Evolutionary conservation across 2,329 filamentous ascomycete species (phyloP).

Genomic region (Sporothrix mexicana): DNA sequence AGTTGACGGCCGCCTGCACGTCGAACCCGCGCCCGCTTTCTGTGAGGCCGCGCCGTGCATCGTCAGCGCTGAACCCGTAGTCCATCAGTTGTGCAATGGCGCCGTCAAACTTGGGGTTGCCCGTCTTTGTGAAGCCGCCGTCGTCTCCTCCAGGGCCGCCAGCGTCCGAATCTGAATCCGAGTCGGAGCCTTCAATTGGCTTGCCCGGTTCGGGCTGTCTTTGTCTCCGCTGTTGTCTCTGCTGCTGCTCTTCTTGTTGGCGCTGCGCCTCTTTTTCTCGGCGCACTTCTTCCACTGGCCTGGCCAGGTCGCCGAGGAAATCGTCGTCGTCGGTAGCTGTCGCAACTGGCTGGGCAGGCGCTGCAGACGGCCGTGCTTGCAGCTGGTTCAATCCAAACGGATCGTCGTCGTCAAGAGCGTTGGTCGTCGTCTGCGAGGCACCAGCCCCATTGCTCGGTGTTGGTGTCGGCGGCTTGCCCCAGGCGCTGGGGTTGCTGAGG

Average conservation of each 20-base stretch:
- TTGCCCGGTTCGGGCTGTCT: slow-evolving; percentile 59
- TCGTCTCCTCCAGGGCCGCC: slow-evolving; percentile 38
- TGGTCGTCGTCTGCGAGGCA: slow-evolving; percentile 54
- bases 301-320: slow-evolving; percentile 67
- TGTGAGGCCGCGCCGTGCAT: slow-evolving; percentile 78
- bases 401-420: slow-evolving; percentile 73
- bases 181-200: slow-evolving; percentile 59
- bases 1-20: slow-evolving; percentile 85
- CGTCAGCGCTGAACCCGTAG: slow-evolving; percentile 89
- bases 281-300: slow-evolving; percentile 68
- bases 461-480: slow-evolving; percentile 48
- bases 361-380: slow-evolving; percentile 49
- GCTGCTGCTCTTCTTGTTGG: slow-evolving; percentile 40
- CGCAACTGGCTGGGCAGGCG: slow-evolving; percentile 41
- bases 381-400: slow-evolving; percentile 80
- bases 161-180: slow-evolving; percentile 54
- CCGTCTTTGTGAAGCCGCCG: slow-evolving; percentile 42
- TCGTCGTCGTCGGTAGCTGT: slow-evolving; percentile 67
- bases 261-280: slow-evolving; percentile 49
- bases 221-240: slow-evolving; percentile 42
- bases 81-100: slow-evolving; percentile 89
- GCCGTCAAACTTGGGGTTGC: slow-evolving; percentile 71
- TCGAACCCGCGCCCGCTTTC: slow-evolving; percentile 81
- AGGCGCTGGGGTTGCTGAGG: slow-evolving; percentile 60
- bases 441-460: slow-evolving; percentile 35